A percentile compares a stretch with the other conserved stretches of the same genome.
Evolutionary conservation across 2,329 filamentous ascomycete species (phyloP).

Genomic region (Epichloe amarillans): DNA sequence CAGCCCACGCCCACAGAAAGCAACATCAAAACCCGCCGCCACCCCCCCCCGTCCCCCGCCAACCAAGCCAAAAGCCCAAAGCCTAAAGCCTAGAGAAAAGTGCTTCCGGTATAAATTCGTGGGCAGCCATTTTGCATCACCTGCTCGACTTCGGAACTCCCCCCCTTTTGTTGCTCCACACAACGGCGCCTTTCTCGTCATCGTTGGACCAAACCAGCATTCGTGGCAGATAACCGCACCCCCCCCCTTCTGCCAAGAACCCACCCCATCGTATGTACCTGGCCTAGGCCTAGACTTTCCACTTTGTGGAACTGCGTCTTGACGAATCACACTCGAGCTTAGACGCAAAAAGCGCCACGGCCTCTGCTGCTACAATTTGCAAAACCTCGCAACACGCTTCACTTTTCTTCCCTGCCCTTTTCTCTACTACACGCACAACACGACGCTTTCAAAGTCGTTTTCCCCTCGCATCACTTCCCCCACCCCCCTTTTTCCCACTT

Average conservation of each 20-base stretch:
- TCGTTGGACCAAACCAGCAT: too few relatives aligned
- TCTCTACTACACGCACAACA: background rate
- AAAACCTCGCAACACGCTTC: background rate
- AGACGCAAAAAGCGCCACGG: slow-evolving; percentile 3
- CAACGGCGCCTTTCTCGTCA: too few relatives aligned
- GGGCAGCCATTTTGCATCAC: slow-evolving; percentile 9
- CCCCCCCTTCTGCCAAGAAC: background rate
- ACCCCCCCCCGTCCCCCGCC: slow-evolving; percentile 2
- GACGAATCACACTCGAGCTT: slow-evolving; percentile 2
- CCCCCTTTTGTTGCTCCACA: too few relatives aligned
- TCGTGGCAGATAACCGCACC: too few relatives aligned
- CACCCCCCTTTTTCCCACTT: background rate
- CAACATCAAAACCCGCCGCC: too few relatives aligned
- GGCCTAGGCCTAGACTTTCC: slow-evolving; percentile 1
- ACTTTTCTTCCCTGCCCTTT: background rate
- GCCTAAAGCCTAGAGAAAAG: slow-evolving; percentile 9
- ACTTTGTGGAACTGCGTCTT: slow-evolving; percentile 1
- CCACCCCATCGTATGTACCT: slow-evolving; percentile 1
- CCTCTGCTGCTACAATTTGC: background rate
- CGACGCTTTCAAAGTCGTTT: background rate
- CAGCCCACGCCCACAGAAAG: background rate
- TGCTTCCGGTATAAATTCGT: slow-evolving; percentile 24
- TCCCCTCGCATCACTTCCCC: slow-evolving; percentile 6
- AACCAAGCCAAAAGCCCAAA: slow-evolving; percentile 10
- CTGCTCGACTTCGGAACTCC: slow-evolving; percentile 5